Evolutionary conservation across 1,139 yeast genomes (phyloP), one percentile per base, ranked within the genome.

Genomic region (Scheffersomyces quercinus): DNA sequence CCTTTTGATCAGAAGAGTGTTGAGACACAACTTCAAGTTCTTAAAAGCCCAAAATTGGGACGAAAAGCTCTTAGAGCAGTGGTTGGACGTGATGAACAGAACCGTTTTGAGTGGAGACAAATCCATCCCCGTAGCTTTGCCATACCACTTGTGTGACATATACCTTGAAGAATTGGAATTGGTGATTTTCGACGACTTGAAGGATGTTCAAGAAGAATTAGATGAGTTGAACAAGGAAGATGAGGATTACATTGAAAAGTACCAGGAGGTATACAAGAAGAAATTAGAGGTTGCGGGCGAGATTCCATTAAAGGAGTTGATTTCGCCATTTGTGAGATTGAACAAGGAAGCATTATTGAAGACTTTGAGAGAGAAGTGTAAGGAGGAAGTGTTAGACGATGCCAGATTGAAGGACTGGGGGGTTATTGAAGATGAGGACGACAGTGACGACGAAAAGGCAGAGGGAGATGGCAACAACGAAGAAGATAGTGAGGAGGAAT

Each of bases 71-170:
- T 71, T 88, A 4, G 65, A 65, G 1, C 60, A 60, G 15, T 88
- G 79, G 65, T 53, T 74, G 47, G 53, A 65, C 28, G 69, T 73
- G 30, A 62, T 83, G 54, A 60, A 61, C 28, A 60, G 63, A 15
- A 62, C 52, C 53, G 57, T 39, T 38, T 69, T 85, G 44, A 76
- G 83, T 50, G 88, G 86, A 12, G 81, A 77, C 44, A 65, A 65
- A 40, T 75, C 77, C 52, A 73, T 84, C 34, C 85, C 95, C 37
- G 79, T 78, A 52, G 96, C 96, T 24, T 76, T 93, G 42, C 84
- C 96, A 29, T 81, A 87, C 64, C 99, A 93, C 67, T 67, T 93
- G 42, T 77, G 88, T 52, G 99, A 93, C 67, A 81, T 93, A 13
- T 84, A 81, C 59, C 64, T 88, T 37, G 98, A 91, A 56, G 99